Evolutionary conservation across 208 protist species (phyloP).

Genomic region (Leishmania tropica): DNA sequence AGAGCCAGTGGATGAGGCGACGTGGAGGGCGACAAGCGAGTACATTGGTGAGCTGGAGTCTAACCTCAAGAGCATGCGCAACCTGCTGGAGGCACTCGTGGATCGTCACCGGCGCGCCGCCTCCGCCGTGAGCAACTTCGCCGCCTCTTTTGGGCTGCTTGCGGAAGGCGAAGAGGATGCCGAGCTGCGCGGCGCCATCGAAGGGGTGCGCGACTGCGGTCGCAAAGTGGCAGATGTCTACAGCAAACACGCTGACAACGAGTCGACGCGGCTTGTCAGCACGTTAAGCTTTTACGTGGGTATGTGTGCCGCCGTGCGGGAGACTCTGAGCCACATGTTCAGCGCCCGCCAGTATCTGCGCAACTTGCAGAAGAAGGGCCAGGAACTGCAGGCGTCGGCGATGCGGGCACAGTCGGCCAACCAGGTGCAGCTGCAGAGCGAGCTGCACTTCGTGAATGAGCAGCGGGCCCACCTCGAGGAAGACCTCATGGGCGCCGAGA

Average conservation of each 20-base stretch:
- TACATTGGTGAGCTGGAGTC: constrained; percentile 34
- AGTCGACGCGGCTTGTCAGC: constrained; percentile 77
- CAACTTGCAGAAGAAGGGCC: constrained; percentile 26
- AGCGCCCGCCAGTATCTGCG: constrained; percentile 37
- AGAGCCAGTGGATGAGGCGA: constrained; percentile 31
- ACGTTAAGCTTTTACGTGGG: constrained; percentile 85
- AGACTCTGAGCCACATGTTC: constrained; percentile 63
- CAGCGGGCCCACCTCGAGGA: constrained; percentile 32
- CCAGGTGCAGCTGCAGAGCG: constrained; percentile 32
- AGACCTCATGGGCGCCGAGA: constrained; percentile 37
- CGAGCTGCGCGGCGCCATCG: constrained; percentile 51
- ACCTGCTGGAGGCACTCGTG: constrained; percentile 31
- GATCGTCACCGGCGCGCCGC: constrained; percentile 28
- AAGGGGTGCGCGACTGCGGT: constrained; percentile 61
- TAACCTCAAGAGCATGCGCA: constrained; percentile 33
- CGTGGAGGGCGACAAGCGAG: constrained; percentile 28
- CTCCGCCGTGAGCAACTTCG: constrained; percentile 32
- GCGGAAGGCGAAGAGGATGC: constrained; percentile 57
- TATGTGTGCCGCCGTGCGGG: constrained; percentile 74
- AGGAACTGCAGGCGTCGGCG: constrained; percentile 31
- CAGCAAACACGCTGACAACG: constrained; percentile 65
- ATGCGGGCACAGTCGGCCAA: constrained; percentile 32
- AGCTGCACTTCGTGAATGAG: constrained; percentile 41
- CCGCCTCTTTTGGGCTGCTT: constrained; percentile 31
- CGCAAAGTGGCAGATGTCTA: constrained; percentile 58